phyloP scores from a whole-genome alignment of 169 alveolate genomes.

The Cryptosporidium viatorum region DNA sequence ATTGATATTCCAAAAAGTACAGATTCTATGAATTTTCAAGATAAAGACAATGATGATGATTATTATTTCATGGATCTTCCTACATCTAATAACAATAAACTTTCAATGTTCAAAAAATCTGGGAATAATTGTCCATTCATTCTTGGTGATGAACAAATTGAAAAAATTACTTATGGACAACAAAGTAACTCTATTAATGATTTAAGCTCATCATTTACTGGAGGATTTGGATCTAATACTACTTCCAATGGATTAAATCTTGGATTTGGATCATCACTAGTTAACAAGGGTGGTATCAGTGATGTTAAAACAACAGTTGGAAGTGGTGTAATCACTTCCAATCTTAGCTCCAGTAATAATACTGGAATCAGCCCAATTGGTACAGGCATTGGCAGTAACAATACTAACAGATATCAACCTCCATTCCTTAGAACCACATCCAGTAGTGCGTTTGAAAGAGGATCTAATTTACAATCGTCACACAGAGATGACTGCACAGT shows the following conservation, averaged over 20 bases:
- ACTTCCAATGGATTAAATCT: background rate
- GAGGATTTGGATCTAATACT: background rate
- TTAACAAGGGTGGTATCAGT: background rate
- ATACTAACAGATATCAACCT: conserved; percentile 48
- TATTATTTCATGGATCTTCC: conserved; percentile 76
- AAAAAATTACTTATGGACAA: conserved; percentile 74
- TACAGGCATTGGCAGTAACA: background rate
- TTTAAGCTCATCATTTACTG: background rate
- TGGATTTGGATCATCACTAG: conserved; percentile 1
- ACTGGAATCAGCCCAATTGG: background rate
- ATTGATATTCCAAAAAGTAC: conserved; percentile 80
- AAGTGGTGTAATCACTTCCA: background rate
- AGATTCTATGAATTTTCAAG: conserved; percentile 65
- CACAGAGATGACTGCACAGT: conserved; percentile 89
- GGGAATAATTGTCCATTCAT: conserved; percentile 79
- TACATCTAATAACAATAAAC: conserved; percentile 13
- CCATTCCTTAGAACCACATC: conserved; percentile 51
- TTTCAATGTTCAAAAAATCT: conserved; percentile 71
- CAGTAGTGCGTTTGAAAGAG: conserved; percentile 57
- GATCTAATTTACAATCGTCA: conserved; percentile 56
- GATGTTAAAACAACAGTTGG: conserved; percentile 35
- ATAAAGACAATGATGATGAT: conserved; percentile 78
- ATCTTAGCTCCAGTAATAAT: background rate
- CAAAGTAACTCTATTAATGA: conserved; percentile 68
- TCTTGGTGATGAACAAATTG: conserved; percentile 76